Evolutionary conservation across 306 rosid genomes (phyloP).

Genomic region (Cucurbita moschata): DNA sequence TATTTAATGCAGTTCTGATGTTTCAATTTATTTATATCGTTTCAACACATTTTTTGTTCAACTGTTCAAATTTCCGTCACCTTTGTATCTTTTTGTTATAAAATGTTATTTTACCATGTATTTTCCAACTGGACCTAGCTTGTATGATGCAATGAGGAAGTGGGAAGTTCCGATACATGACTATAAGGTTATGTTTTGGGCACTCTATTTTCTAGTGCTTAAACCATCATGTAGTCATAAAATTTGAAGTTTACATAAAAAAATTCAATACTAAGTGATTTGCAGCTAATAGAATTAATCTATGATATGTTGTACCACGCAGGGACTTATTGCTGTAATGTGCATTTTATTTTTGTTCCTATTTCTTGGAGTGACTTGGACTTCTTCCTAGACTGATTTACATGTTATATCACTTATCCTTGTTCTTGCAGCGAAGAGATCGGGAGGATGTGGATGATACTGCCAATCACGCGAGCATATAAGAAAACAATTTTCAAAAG

Average conservation of each 20-base stretch:
- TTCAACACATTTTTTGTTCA: neutral
- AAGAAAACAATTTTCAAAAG: neutral
- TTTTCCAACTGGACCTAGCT: neutral
- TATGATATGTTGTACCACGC: neutral
- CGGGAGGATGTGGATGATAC: conserved; percentile 7
- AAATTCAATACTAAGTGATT: neutral
- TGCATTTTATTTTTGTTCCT: neutral
- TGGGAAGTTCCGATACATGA: neutral
- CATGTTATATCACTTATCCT: conserved; percentile 4
- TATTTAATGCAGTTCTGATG: neutral
- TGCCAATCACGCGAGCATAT: neutral
- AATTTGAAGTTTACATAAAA: neutral
- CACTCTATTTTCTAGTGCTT: neutral
- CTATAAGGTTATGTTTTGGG: neutral
- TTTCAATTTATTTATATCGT: neutral
- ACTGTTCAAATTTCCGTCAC: neutral
- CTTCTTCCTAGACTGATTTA: neutral
- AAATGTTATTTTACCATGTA: neutral
- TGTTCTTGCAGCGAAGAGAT: conserved; percentile 41
- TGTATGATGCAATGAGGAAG: neutral
- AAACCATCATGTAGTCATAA: neutral
- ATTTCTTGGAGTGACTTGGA: neutral
- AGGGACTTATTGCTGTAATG: neutral
- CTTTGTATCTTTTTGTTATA: neutral
- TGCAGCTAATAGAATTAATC: neutral